Evolutionary conservation across 208 protist species (phyloP).

Genomic region (Leishmania guyanensis): DNA sequence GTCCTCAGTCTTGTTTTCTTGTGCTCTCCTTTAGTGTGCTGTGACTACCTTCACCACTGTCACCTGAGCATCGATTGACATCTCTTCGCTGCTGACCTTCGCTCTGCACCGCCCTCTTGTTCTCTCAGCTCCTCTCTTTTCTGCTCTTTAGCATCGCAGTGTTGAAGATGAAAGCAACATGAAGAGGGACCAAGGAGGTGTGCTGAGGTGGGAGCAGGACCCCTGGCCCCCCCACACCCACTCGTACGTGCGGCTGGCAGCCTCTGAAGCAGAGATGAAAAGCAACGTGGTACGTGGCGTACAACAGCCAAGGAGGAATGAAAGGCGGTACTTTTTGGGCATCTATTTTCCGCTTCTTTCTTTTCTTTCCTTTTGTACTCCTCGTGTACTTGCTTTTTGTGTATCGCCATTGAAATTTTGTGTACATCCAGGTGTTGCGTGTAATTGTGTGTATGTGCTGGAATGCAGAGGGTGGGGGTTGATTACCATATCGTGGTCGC

Average conservation of each 20-base stretch:
- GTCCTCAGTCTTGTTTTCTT: background rate
- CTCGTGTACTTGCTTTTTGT: background rate
- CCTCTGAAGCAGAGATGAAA: background rate
- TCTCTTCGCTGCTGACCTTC: background rate
- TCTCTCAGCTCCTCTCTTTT: background rate
- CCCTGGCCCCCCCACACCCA: background rate
- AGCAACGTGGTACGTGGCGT: background rate
- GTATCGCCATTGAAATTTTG: background rate
- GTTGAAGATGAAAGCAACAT: background rate
- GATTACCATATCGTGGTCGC: background rate
- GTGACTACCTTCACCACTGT: background rate
- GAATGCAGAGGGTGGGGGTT: background rate
- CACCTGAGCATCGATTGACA: background rate
- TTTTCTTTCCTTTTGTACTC: conserved; percentile 1
- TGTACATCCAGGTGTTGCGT: background rate
- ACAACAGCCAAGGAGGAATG: background rate
- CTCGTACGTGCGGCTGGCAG: background rate
- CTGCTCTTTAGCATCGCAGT: background rate
- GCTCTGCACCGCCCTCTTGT: background rate
- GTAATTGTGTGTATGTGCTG: background rate
- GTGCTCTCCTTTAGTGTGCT: background rate
- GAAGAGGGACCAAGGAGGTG: background rate
- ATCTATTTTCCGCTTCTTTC: background rate
- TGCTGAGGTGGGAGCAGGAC: background rate
- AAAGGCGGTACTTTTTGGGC: background rate